Conservation (phyloP, 2,329 filamentous ascomycete genomes). For the Colletotrichum truncatum region DNA sequence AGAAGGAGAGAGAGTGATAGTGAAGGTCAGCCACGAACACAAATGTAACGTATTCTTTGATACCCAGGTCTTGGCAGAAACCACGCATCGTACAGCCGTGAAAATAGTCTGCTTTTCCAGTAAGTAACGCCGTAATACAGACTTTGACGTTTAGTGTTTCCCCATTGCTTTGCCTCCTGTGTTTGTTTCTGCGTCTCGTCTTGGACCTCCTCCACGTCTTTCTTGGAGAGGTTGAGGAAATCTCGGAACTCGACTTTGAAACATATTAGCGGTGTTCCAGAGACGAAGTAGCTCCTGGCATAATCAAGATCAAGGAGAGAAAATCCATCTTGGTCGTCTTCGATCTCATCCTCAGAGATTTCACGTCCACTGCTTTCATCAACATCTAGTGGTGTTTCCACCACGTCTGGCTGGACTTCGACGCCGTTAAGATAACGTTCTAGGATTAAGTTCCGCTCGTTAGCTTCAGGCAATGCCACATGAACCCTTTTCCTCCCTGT, state of each 20-base stretch:
- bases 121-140: background rate
- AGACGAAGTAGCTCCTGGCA: background rate
- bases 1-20: background rate
- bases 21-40: background rate
- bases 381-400: background rate
- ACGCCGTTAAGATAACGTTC: background rate
- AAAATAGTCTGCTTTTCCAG: background rate
- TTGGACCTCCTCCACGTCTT: fast-evolving
- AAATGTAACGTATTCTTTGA: background rate
- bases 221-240: background rate
- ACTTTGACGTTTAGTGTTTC: fast-evolving
- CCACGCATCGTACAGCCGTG: background rate
- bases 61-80: background rate
- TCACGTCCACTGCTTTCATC: background rate
- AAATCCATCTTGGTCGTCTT: background rate
- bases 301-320: background rate
- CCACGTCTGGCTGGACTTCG: background rate
- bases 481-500: background rate
- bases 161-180: background rate
- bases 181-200: fast-evolving
- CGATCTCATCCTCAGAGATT: background rate
- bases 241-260: background rate
- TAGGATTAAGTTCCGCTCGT: background rate
- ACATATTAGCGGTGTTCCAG: background rate
- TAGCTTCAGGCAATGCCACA: background rate